Evolutionary conservation across 208 protist species (phyloP), one percentile per base, ranked within the genome.

Genomic region (Leishmania aethiopica): DNA sequence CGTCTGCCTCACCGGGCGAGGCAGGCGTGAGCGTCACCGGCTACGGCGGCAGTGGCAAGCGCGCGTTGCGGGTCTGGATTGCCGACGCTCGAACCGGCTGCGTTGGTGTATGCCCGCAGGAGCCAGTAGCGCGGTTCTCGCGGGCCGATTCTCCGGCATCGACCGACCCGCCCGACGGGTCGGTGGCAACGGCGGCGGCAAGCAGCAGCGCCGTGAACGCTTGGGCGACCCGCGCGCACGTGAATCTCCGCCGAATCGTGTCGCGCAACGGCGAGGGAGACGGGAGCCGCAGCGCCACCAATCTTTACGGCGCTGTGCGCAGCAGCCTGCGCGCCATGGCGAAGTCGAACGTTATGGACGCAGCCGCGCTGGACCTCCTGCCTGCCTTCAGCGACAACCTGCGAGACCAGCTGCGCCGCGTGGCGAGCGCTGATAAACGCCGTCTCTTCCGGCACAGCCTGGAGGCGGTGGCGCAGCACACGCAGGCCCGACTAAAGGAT

Each of bases 21-120:
- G 28, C 76, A 19, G 60, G 51, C 35, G 32, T 47, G 62, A 37
- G 64, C 35, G 66, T 22, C 47, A 45, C 22, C 3, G 74, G 47
- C 64, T 19, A 15, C 8, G 22, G 22, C 19, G 51, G 45, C 67
- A 60, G 59, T 5, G 78, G 37, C 19, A 75, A 59, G 28, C 82
- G 83, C 17, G 64, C 77, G 64, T 59, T 67, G 59, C 72, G 60
- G 37, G 70, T 95, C 55, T 96, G 93, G 93, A 87, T 96, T 75
- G 93, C 89, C 0, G 93, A 96, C 71, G 88, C 84, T 15, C 91
- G 93, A 62, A 92, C 90, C 51, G 93, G 93, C 53, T 76, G 84
- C 22, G 75, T 96, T 35, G 90, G 89, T 6, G 86, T 92, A 40
- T 86, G 82, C 53, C 82, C 82, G 2, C 71, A 76, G 8, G 82